Evolutionary conservation across 352 stramenopile species (phyloP).

Genomic region (Phytophthora tentaculata): DNA sequence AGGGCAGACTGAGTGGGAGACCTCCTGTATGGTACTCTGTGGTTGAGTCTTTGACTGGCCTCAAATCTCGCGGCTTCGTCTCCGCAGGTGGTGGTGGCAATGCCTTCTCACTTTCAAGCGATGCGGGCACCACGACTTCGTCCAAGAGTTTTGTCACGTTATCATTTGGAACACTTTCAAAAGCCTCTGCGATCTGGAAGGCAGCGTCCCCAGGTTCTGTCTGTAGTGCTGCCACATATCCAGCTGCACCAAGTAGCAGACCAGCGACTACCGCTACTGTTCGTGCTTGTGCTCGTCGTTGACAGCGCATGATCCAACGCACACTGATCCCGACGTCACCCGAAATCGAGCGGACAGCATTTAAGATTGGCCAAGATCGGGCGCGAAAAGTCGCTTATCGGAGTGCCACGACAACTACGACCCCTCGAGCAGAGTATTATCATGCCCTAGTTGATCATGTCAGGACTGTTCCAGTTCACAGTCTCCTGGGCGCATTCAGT

Average conservation of each 20-base stretch:
- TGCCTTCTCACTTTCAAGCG: slow-evolving; percentile 16
- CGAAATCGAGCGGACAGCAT: slow-evolving; percentile 8
- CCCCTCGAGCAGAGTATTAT: too few relatives aligned
- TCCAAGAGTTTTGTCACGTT: slow-evolving; percentile 31
- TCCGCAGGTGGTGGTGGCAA: slow-evolving; percentile 2
- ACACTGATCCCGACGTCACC: slow-evolving; percentile 1
- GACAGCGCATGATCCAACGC: slow-evolving; percentile 22
- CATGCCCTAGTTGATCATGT: too few relatives aligned
- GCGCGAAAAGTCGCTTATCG: slow-evolving; percentile 23
- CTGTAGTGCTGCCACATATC: not conserved
- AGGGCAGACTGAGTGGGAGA: slow-evolving; percentile 1
- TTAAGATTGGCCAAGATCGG: slow-evolving; percentile 29
- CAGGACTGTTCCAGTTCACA: too few relatives aligned
- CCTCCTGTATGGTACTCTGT: not conserved
- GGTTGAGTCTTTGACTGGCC: slow-evolving; percentile 6
- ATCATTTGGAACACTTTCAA: slow-evolving; percentile 14
- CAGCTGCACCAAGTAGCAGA: slow-evolving; percentile 10
- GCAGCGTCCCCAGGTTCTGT: not conserved
- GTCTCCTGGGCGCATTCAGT: too few relatives aligned
- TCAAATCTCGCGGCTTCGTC: slow-evolving; percentile 12
- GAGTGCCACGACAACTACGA: not conserved
- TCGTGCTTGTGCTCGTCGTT: not conserved
- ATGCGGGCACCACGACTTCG: slow-evolving; percentile 21
- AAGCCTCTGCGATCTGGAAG: slow-evolving; percentile 23
- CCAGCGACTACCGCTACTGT: not conserved